Percentiles rank a stretch among this genome's conserved stretches.
These are phyloP conservation scores for Chlorella ohadii DNA, from an alignment of 139 green algal species.

Conservation along the genomic window DNA sequence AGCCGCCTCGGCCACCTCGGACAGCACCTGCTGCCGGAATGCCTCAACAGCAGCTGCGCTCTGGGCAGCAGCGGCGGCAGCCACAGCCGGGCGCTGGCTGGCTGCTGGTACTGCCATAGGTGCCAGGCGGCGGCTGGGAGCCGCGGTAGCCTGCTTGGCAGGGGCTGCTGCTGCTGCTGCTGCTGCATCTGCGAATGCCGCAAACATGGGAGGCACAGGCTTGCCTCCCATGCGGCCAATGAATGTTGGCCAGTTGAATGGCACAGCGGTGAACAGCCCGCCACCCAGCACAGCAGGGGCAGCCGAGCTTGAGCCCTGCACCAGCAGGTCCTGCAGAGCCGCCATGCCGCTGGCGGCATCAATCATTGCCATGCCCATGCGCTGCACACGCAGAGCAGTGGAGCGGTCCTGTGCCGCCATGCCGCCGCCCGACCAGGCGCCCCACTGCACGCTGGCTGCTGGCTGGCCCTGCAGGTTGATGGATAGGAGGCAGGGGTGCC, in stretches of 20 bases:
- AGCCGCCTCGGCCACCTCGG: conserved; percentile 23
- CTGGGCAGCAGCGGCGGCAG: neutral
- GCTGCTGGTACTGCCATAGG: too few relatives aligned
- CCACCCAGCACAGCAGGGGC: neutral
- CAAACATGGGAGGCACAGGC: conserved; percentile 37
- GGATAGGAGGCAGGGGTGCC: neutral
- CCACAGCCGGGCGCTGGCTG: neutral
- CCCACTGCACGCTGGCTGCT: conserved; percentile 56
- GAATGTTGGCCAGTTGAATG: conserved; percentile 47
- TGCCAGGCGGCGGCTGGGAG: neutral
- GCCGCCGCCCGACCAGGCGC: conserved; percentile 59
- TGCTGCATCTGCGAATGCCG: neutral
- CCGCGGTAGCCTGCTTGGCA: neutral
- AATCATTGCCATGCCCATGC: conserved; percentile 74
- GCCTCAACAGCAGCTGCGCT: neutral
- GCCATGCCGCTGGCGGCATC: conserved; percentile 58
- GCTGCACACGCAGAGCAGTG: conserved; percentile 62
- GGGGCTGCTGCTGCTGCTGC: neutral
- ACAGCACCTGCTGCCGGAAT: conserved; percentile 34
- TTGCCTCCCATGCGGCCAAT: conserved; percentile 18
- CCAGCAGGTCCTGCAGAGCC: conserved; percentile 45
- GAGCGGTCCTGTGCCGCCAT: conserved; percentile 63
- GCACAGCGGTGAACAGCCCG: conserved; percentile 38
- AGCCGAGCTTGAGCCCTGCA: neutral
- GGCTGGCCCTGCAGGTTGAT: neutral